These are phyloP conservation scores for Ustilago tritici DNA, from an alignment of 1,284 basidiomycete species.

Conservation along the genomic window DNA sequence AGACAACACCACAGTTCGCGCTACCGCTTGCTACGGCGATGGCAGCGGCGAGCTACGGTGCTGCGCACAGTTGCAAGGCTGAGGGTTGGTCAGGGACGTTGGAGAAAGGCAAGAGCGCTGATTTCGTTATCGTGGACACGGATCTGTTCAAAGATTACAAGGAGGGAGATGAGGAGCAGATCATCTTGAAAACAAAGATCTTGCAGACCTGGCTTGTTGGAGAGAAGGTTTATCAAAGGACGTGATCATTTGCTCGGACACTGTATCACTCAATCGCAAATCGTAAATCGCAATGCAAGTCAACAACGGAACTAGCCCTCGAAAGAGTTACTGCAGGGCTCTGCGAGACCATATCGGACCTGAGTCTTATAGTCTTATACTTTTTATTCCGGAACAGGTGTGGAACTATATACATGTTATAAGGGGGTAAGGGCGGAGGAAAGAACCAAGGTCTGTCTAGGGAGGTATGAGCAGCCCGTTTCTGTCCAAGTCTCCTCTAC, in stretches of 20 bases:
- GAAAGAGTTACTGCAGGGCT: background rate
- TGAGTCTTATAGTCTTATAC: background rate
- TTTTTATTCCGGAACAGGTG: too few species aligned
- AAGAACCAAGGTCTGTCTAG: too few species aligned
- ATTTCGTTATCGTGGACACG: slow-evolving; percentile 52
- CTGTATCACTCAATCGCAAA: background rate
- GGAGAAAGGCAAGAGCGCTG: slow-evolving; percentile 45
- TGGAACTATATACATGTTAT: too few species aligned
- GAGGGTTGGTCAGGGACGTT: slow-evolving; percentile 40
- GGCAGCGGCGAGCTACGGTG: slow-evolving; percentile 44
- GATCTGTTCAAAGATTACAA: slow-evolving; percentile 42
- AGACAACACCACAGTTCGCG: slow-evolving; percentile 49
- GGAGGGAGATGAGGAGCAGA: slow-evolving; percentile 34
- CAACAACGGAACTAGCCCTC: background rate
- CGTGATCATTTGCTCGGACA: background rate
- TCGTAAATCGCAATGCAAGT: background rate
- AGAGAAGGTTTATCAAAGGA: slow-evolving; percentile 33
- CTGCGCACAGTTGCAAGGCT: slow-evolving; percentile 47
- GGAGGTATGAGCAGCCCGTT: too few species aligned
- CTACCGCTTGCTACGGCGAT: slow-evolving; percentile 46
- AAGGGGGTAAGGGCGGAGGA: too few species aligned
- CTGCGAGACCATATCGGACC: background rate
- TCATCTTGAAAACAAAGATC: slow-evolving; percentile 38
- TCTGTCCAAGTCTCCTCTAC: too few species aligned
- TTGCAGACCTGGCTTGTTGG: slow-evolving; percentile 48